Evolutionary conservation across 352 stramenopile genomes (phyloP).

Genomic region (Phytopythium aichiense): DNA sequence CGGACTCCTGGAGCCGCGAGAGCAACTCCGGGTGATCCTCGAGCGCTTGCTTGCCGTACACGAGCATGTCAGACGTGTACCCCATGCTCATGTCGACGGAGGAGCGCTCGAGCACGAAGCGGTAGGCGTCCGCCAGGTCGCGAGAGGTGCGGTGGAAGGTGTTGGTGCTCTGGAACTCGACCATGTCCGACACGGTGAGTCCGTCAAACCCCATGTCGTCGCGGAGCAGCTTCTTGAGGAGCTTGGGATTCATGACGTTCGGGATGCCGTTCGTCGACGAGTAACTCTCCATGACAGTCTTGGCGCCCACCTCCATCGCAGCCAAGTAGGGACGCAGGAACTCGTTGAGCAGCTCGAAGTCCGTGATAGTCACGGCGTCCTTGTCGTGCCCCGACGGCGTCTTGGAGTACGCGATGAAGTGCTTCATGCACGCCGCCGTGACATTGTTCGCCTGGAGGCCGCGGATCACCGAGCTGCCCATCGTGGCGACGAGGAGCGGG

Average conservation of each 20-base stretch:
- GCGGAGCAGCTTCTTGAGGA: conserved; percentile 66
- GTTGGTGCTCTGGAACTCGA: conserved; percentile 80
- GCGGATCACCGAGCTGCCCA: conserved; percentile 61
- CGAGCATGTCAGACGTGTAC: conserved; percentile 46
- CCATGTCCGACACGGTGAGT: conserved; percentile 78
- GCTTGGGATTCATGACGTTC: conserved; percentile 64
- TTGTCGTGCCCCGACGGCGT: conserved; percentile 72
- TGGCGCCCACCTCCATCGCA: conserved; percentile 59
- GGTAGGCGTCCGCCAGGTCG: conserved; percentile 28
- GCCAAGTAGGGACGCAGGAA: conserved; percentile 71
- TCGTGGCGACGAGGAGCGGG: conserved; percentile 57
- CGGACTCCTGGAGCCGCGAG: conserved; percentile 56
- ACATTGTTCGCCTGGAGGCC: conserved; percentile 68
- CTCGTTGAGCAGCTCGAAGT: conserved; percentile 75
- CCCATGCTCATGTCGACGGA: conserved; percentile 86
- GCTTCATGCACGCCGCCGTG: conserved; percentile 80
- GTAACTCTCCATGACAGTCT: conserved; percentile 92
- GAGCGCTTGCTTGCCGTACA: conserved; percentile 42
- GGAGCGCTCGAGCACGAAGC: conserved; percentile 50
- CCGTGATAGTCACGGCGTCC: conserved; percentile 55
- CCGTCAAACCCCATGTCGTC: conserved; percentile 73
- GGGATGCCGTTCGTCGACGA: conserved; percentile 86
- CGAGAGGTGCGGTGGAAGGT: conserved; percentile 29
- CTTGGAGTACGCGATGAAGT: conserved; percentile 80
- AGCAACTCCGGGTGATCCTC: conserved; percentile 23